These are phyloP conservation scores for Trichocladium uniseriatum DNA, from an alignment of 495 filamentous ascomycete species.

Conservation along the genomic window DNA sequence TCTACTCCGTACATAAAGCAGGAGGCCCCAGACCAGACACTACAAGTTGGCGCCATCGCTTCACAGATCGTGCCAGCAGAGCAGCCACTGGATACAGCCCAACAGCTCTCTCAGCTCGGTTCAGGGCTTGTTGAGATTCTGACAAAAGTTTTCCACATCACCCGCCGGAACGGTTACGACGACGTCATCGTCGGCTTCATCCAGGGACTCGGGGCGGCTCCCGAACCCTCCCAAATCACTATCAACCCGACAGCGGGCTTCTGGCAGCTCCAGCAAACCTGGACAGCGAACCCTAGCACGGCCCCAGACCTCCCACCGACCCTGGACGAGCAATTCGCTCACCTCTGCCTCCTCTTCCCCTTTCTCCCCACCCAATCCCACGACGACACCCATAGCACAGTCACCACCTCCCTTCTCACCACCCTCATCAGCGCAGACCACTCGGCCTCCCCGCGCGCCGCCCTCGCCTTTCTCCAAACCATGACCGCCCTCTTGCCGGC, in stretches of 20 bases:
- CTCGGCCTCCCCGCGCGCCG: background rate
- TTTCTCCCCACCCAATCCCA: background rate
- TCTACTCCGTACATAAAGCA: background rate
- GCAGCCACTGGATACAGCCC: background rate
- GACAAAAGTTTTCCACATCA: background rate
- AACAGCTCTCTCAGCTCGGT: background rate
- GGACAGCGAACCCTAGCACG: background rate
- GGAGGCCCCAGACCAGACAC: background rate
- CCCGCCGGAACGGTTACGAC: background rate
- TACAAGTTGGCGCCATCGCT: too few relatives aligned
- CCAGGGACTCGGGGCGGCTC: background rate
- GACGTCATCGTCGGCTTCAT: background rate
- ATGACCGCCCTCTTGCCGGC: background rate
- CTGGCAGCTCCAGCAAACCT: conserved; percentile 4
- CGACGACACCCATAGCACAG: background rate
- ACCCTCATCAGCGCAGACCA: conserved; percentile 9
- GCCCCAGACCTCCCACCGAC: background rate
- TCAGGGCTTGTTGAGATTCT: background rate
- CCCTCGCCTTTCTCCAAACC: conserved; percentile 10
- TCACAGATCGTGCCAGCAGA: background rate
- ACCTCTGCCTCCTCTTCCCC: conserved; percentile 9
- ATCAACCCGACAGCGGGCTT: background rate
- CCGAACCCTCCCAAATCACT: background rate
- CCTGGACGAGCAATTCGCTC: conserved; percentile 6
- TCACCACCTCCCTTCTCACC: background rate